phyloP scores from a whole-genome alignment of 192 early-diverging fungal genomes.

The Dispira simplex region DNA sequence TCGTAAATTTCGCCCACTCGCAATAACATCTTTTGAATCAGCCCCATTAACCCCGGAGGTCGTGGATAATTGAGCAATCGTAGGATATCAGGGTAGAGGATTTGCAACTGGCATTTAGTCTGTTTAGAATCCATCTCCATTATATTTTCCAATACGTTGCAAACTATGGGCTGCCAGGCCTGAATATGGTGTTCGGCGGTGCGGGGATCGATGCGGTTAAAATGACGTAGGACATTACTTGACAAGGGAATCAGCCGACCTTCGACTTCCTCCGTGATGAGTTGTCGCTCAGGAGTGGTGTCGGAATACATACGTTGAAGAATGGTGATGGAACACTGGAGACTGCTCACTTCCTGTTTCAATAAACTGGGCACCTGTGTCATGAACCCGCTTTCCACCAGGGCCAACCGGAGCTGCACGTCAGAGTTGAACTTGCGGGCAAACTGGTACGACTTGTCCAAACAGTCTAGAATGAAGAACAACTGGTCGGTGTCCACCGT shows the following conservation, averaged over 20 bases:
- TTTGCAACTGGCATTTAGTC: background rate
- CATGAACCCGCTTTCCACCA: constrained; percentile 73
- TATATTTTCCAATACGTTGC: constrained; percentile 49
- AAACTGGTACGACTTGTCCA: constrained; percentile 64
- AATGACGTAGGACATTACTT: constrained; percentile 13
- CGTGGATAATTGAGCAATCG: background rate
- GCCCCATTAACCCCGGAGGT: background rate
- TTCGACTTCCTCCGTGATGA: constrained; percentile 38
- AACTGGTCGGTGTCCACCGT: constrained; percentile 39
- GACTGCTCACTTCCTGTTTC: constrained; percentile 74
- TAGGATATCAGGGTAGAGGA: constrained; percentile 7
- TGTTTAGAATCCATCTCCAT: constrained; percentile 31
- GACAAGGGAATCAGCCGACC: constrained; percentile 41
- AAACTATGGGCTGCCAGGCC: constrained; percentile 64
- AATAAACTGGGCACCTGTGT: constrained; percentile 80
- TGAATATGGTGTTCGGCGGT: constrained; percentile 25
- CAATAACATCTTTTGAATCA: constrained; percentile 8
- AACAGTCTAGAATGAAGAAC: constrained; percentile 61
- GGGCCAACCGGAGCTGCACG: constrained; percentile 56
- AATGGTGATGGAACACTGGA: constrained; percentile 46
- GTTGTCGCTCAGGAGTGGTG: constrained; percentile 24
- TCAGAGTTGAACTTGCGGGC: constrained; percentile 69
- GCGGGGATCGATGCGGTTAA: constrained; percentile 12
- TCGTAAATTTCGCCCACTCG: constrained; percentile 4
- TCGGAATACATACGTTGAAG: constrained; percentile 59